Evolutionary conservation across 352 stramenopile genomes (phyloP), one percentile per base, ranked within the genome.

Genomic region (Pythium brassicae): DNA sequence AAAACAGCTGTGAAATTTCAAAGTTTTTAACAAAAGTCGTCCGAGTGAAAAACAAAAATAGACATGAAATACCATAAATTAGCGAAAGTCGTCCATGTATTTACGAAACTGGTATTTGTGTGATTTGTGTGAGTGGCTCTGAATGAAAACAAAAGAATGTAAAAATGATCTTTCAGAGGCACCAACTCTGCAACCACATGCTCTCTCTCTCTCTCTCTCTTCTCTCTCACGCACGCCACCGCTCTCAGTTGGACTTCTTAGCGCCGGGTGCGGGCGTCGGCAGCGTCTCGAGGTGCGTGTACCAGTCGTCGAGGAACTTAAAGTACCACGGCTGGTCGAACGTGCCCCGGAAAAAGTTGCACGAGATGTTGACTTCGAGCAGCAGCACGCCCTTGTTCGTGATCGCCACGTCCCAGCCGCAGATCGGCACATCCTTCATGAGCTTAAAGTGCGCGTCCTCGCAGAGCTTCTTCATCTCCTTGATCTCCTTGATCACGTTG

Each of bases 301-400:
- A 96, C 71, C 94, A 96, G 43, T 91, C 72, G 59, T 95, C 78
- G 22, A 96, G 57, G 67, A 95, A 92, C 50, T 75, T 61, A 59
- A 95, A 94, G 72, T 97, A 96, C 68, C 75, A 86, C 9, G 66
- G 59, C 72, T 95, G 76, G 71, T 96, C 86, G 55, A 97, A 97
- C 19, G 76, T 86, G 55, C 89, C 92, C 40, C 89, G 86, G 79
- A 98, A 98, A 62, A 98, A 98, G 68, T 98, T 98, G 76, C 92
- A 98, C 56, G 88, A 97, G 48, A 97, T 89, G 74, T 97, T 97
- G 35, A 96, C 89, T 55, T 97, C 86, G 46, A 94, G 62, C 53
- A 97, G 71, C 34, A 96, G 63, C 56, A 96, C 83, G 37, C 90
- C 90, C 57, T 94, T 73, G 63, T 89, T 90, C 50, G 92, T 97